A percentile compares a stretch with the other conserved stretches of the same genome.
phyloP scores from a whole-genome alignment of 306 rosid genomes.

The Geum urbanum region DNA sequence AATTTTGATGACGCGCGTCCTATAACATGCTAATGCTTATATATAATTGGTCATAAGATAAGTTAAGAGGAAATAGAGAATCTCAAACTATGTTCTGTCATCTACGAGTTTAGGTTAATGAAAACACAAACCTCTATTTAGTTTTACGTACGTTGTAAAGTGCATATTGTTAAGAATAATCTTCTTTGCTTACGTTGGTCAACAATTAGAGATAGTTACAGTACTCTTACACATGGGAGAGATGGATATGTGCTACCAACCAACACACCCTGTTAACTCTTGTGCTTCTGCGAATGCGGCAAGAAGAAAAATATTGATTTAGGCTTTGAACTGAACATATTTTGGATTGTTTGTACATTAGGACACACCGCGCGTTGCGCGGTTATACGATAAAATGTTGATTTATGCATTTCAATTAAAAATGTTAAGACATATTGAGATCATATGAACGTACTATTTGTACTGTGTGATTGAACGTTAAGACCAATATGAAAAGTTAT shows the following conservation, averaged over 20 bases:
- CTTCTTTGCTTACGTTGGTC: slow-evolving; percentile 10
- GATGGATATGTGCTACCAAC: slow-evolving; percentile 27
- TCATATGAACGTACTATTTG: too few species aligned
- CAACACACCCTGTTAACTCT: slow-evolving; percentile 2
- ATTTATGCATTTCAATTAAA: too few species aligned
- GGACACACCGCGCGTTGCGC: too few species aligned
- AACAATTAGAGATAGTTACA: background rate
- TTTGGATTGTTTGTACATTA: too few species aligned
- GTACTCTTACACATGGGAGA: slow-evolving; percentile 14
- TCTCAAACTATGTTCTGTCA: slow-evolving; percentile 10
- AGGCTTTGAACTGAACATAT: background rate
- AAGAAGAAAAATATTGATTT: background rate
- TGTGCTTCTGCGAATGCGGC: too few species aligned
- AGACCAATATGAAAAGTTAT: too few species aligned
- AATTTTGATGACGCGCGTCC: slow-evolving; percentile 1
- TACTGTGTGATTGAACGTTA: too few species aligned
- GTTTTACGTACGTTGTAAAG: too few species aligned
- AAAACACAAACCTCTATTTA: slow-evolving; percentile 8
- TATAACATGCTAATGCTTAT: background rate
- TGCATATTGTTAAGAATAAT: slow-evolving; percentile 32
- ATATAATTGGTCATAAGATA: background rate
- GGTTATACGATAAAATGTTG: too few species aligned
- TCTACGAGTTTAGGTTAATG: background rate
- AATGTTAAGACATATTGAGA: too few species aligned
- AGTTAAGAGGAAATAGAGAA: background rate